Base-by-base conservation (phyloP, 352 stramenopile species). In the Phytophthora sojae region DNA sequence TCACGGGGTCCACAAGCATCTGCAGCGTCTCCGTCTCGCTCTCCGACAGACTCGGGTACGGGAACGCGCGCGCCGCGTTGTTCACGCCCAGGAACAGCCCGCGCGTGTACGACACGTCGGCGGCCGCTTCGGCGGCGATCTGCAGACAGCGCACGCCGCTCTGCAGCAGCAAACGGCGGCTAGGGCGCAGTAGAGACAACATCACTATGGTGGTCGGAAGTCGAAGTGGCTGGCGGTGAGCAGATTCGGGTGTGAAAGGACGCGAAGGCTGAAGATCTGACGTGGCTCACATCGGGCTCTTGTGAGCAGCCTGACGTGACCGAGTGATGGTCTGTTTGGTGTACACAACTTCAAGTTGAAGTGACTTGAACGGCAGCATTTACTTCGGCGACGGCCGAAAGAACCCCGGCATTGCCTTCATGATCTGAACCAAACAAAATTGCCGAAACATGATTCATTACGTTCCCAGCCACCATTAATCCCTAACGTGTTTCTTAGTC, bases 51-150 rank as follows among this genome's bases (percentile, higher is more conserved):
- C 89, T 82, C 29, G 89, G 89, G 75, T 95, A 96, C 37, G 89
- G 89, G 47, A 96, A 93, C 29, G 86, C 88, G 42, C 88, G 85
- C 60, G 78, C 77, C 42, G 76, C 62, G 75, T 95, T 94, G 82
- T 94, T 94, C 17, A 95, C 85, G 49, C 89, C 89, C 7, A 95
- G 76, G 67, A 96, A 95, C 26, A 96, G 79, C 0, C 88, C 86
- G 60, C 89, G 86, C 39, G 88, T 92, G 78, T 95, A 95, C 67
- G 86, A 94, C 42, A 96, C 89, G 67, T 66, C 52, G 51, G 80
- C 76, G 0, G 89, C 73, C 17, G 83, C 85, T 64, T 94, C 85
- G 5, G 82, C 83, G 9, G 89, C 89, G 2, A 85, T 92, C 71
- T 96, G 86, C 32, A 96, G 73, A 21, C 61, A 56, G 37, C 85